These are phyloP conservation scores for Daedalea quercina DNA, from an alignment of 768 basidiomycete species.

Conservation along the genomic window DNA sequence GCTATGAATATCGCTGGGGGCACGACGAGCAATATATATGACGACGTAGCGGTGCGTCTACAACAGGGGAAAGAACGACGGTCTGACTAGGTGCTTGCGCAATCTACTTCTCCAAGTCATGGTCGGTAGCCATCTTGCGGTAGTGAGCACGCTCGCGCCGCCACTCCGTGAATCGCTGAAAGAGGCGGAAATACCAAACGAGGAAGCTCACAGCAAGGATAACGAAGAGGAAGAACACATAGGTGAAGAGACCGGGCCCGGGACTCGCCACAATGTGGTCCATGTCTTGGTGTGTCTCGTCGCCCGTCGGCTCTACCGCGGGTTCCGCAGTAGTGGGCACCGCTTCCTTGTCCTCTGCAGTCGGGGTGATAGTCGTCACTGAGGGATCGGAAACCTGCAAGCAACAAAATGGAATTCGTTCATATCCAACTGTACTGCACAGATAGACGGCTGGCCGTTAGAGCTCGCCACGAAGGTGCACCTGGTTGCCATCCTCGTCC, in stretches of 20 bases:
- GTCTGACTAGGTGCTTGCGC: no score
- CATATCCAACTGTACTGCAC: constrained; percentile 18
- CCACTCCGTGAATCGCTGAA: constrained; percentile 32
- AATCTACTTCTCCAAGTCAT: constrained; percentile 10
- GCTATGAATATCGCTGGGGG: no score
- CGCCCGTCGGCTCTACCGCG: constrained; percentile 10
- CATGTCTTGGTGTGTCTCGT: background rate
- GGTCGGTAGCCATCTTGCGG: constrained; percentile 9
- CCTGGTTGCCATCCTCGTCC: constrained; percentile 74
- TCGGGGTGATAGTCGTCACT: background rate
- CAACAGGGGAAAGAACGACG: no score
- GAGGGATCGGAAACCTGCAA: constrained; percentile 6
- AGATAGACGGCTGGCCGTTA: constrained; percentile 34
- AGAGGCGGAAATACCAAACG: constrained; percentile 39
- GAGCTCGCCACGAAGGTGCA: constrained; percentile 93
- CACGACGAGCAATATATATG: background rate
- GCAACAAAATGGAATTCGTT: constrained; percentile 21
- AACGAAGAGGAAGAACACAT: constrained; percentile 23
- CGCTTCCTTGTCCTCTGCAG: constrained; percentile 6
- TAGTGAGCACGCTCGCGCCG: constrained; percentile 14
- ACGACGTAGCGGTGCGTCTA: background rate
- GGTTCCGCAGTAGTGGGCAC: constrained; percentile 18
- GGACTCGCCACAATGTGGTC: constrained; percentile 3
- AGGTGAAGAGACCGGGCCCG: constrained; percentile 17
- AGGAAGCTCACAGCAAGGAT: constrained; percentile 42